Evolutionary conservation across 208 protist genomes (phyloP).

Genomic region (Trypanosoma avium): DNA sequence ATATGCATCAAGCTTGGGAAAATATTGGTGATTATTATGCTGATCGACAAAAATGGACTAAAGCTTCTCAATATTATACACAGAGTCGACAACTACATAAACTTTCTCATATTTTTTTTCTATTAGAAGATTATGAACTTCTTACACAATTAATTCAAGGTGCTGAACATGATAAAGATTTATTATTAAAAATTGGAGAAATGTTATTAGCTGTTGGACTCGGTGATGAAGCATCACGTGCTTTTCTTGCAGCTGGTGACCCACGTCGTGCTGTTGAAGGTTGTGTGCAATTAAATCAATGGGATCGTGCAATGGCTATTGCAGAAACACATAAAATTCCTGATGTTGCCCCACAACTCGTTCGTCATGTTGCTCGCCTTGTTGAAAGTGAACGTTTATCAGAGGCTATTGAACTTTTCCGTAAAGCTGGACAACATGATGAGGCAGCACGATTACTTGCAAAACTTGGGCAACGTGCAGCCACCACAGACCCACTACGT

Average conservation of each 20-base stretch:
- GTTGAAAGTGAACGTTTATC: slow-evolving; percentile 85
- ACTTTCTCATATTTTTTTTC: slow-evolving; percentile 89
- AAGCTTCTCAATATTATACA: slow-evolving; percentile 95
- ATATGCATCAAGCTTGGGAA: slow-evolving; percentile 89
- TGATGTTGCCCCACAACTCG: slow-evolving; percentile 88
- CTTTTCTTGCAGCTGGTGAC: slow-evolving; percentile 90
- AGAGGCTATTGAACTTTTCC: slow-evolving; percentile 96
- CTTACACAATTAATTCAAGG: slow-evolving; percentile 86
- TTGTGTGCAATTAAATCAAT: slow-evolving; percentile 95
- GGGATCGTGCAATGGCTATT: slow-evolving; percentile 88
- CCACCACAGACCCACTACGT: slow-evolving; percentile 73
- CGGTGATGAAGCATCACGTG: slow-evolving; percentile 79
- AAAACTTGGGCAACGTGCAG: slow-evolving; percentile 77
- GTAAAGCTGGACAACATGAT: slow-evolving; percentile 93
- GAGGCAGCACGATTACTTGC: slow-evolving; percentile 93
- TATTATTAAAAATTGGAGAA: slow-evolving; percentile 82
- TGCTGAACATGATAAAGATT: slow-evolving; percentile 89
- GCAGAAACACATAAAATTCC: slow-evolving; percentile 91
- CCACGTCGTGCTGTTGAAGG: slow-evolving; percentile 90
- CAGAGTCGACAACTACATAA: slow-evolving; percentile 91
- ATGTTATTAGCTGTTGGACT: slow-evolving; percentile 93
- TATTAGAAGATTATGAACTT: slow-evolving; percentile 92
- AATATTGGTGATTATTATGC: slow-evolving; percentile 96
- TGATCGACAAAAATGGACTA: slow-evolving; percentile 93
- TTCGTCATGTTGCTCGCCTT: slow-evolving; percentile 90